Evolutionary conservation across 2,329 filamentous ascomycete genomes (phyloP).

Genomic region (Calonectria crousiana): DNA sequence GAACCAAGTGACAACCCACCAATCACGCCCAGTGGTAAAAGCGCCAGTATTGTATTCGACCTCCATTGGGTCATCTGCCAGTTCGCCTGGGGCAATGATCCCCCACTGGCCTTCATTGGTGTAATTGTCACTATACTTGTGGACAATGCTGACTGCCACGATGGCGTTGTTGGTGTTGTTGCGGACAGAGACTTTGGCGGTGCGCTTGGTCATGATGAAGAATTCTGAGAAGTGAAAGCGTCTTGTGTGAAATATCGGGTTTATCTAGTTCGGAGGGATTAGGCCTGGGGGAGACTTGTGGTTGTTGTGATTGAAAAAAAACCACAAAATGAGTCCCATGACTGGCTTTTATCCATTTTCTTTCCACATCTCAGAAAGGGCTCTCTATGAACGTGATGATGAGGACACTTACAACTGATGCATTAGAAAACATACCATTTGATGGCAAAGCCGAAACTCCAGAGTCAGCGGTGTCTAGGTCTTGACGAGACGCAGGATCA

Average conservation of each 20-base stretch:
- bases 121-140: constrained; percentile 36
- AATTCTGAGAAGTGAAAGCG: not conserved
- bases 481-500: not conserved
- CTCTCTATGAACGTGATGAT: not conserved
- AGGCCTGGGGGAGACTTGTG: too few species aligned
- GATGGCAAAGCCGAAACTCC: not conserved
- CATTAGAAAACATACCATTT: not conserved
- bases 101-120: constrained; percentile 24
- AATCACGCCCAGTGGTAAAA: constrained; percentile 32
- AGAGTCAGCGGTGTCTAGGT: not conserved
- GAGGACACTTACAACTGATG: not conserved
- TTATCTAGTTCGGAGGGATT: too few species aligned
- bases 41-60: constrained; percentile 33
- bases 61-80: not conserved
- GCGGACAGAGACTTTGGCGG: constrained; percentile 21
- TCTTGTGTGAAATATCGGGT: not conserved
- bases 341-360: not conserved
- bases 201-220: constrained; percentile 21
- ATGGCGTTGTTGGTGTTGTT: constrained; percentile 29
- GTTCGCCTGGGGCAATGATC: constrained; percentile 12
- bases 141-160: constrained; percentile 21
- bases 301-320: not conserved
- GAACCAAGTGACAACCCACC: constrained; percentile 32
- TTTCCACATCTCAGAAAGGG: not conserved
- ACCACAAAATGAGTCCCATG: not conserved